Evolutionary conservation across 345 rosid species (phyloP), one percentile per base, ranked within the genome.

Genomic region (Psidium friedrichsthalianum): DNA sequence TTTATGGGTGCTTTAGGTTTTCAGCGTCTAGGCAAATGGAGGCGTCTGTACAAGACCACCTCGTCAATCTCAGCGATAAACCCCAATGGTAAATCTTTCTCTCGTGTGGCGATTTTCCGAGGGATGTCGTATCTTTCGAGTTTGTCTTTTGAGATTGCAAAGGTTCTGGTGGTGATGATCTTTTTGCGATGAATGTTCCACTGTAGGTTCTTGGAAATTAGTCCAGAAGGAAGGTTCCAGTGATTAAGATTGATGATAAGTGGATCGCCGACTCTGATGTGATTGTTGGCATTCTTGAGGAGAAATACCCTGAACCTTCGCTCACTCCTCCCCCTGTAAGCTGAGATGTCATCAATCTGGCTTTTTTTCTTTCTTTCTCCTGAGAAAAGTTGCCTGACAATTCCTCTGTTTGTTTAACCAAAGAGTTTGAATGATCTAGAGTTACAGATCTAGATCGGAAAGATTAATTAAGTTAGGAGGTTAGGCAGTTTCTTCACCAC

Each of bases 231-330:
- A 98, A 94, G 90, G 95, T 92, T 84, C 99, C 99, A 13, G 91
- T 94, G 84, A 88, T 86, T 82, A 95, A 96, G 91, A 83, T 94
- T 58, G 95, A 96, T 87, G 94, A 90, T 86, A 94, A 94, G 86
- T 98, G 98, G 98, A 94, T 95, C 69, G 4, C 95, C 85, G 99
- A 96, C 84, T 96, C 99, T 54, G 98, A 96, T 88, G 92, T 95
- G 82, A 93, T 96, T 86, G 97, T 92, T 87, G 93, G 91, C 42
- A 88, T 96, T 55, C 86, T 98, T 55, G 98, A 98, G 85, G 95
- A 96, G 91, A 98, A 94, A 86, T 92, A 89, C 81, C 99, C 98
- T n/a, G 94, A 93, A 57, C 96, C 94, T 51, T 84, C 98, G 80
- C 95, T 95, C 25, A 89, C 86, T 69, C 87, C 96, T 44, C 96